phyloP scores from a whole-genome alignment of 805 yeast species.

The Kuraishia floccosa region DNA sequence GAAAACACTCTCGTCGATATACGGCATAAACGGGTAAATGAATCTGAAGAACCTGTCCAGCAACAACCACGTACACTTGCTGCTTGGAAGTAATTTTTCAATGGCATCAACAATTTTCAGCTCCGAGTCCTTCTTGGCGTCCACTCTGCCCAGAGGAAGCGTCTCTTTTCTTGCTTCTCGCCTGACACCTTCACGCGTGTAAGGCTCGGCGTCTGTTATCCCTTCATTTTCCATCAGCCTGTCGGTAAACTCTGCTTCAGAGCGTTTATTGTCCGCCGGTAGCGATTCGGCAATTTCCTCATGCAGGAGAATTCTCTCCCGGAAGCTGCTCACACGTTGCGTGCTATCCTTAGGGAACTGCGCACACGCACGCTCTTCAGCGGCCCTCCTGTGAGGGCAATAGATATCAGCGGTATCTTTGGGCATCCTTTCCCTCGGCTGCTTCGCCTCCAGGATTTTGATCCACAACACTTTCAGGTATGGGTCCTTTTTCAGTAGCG shows the following conservation, averaged over 20 bases:
- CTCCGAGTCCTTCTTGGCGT: slow-evolving; percentile 10
- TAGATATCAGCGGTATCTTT: not conserved
- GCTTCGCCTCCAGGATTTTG: slow-evolving; percentile 11
- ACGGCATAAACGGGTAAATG: slow-evolving; percentile 37
- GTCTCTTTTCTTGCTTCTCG: slow-evolving; percentile 3
- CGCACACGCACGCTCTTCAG: too few relatives aligned
- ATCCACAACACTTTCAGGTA: slow-evolving; percentile 23
- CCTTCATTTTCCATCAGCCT: slow-evolving; percentile 25
- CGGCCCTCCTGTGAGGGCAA: too few relatives aligned
- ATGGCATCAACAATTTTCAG: slow-evolving; percentile 15
- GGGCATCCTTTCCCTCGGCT: slow-evolving; percentile 4
- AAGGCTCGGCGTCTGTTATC: slow-evolving; percentile 23
- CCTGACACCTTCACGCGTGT: slow-evolving; percentile 5
- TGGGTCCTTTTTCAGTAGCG: slow-evolving; percentile 36
- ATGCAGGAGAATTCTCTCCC: too few relatives aligned
- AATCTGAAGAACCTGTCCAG: slow-evolving; percentile 30
- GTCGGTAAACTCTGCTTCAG: slow-evolving; percentile 17
- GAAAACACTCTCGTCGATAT: slow-evolving; percentile 26
- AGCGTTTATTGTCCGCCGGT: too few relatives aligned
- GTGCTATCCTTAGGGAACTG: too few relatives aligned
- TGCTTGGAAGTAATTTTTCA: slow-evolving; percentile 27
- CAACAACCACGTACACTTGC: slow-evolving; percentile 31
- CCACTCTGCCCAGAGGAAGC: slow-evolving; percentile 5
- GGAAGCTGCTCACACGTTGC: too few relatives aligned
- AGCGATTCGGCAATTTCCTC: too few relatives aligned